Evolutionary conservation across 2,329 filamentous ascomycete genomes (phyloP), one percentile per base, ranked within the genome.

Genomic region (Podosphaera fusca): DNA sequence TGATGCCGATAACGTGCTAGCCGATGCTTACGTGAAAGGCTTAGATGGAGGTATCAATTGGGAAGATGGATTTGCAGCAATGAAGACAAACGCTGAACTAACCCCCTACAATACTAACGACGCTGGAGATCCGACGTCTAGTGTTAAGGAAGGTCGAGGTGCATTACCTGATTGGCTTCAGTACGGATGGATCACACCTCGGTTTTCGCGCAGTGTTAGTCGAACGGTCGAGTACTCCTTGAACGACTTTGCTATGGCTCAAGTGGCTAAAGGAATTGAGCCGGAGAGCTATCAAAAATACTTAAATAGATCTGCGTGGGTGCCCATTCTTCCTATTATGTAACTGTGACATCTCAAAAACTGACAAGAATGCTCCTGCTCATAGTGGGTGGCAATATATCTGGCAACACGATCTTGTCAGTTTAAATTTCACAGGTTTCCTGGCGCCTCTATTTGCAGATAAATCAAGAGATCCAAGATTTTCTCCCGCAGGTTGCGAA

Each of bases 1-100:
- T 12, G 85, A 85, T 63, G 75, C 77, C 2, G 83, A 87, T 65
- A 85, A 83, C 57, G 75, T 87, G 2, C 74, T 87, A 33, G 82
- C 82, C 2, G 83, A 87, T 64, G 83, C 82, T 0, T 86, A 78
- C 60, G 74, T 84, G 34, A 86, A 86, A 66, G 80, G 81, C 0
- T 74, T 85, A 1, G 51, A 61, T 21, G 80, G 78, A 6, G 70
- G 70, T 3, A 70, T 86, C 45, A 71, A 85, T 65, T 86, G 82
- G 83, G 69, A 72, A 4, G 74, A 76, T 53, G 80, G 73, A 6
- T 81, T 78, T 60, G 68, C 71, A 8, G 78, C 81, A 49, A 81
- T 84, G 79, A 69, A 77, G 12, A 81, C 77, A 47, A 75, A 87
- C 60, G 82, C 82, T 9, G 81, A 85, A 66, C 71, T 76, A 5